A percentile compares a stretch with the other conserved stretches of the same genome.
These are phyloP conservation scores for Oryza glaberrima DNA, from an alignment of 176 grass and related monocot genomes.

Conservation along the genomic window DNA sequence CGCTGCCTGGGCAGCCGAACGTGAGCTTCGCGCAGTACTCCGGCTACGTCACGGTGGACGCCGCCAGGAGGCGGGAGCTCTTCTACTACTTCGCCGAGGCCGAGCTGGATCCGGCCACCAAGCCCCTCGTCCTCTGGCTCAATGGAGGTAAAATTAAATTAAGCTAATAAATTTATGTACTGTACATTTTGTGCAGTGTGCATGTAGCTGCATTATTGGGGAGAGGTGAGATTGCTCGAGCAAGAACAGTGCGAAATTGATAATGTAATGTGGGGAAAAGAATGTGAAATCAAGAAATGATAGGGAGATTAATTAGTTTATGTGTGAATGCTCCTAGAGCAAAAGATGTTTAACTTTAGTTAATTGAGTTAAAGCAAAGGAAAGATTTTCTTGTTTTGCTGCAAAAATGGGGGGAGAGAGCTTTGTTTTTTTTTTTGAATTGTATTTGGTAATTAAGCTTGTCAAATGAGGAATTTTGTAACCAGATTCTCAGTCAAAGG, in stretches of 20 bases:
- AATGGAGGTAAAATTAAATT: constrained; percentile 73
- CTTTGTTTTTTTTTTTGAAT: neutral
- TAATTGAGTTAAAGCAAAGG: neutral
- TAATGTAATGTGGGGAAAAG: neutral
- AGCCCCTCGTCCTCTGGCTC: constrained; percentile 96
- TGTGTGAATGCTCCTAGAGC: constrained; percentile 9
- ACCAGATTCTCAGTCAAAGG: neutral
- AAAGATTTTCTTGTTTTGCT: neutral
- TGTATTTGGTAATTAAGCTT: neutral
- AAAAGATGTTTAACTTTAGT: constrained; percentile 18
- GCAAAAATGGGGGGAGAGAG: neutral
- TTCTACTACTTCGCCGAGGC: constrained; percentile 98
- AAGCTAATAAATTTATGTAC: neutral
- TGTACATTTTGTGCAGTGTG: constrained; percentile 1
- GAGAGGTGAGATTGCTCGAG: neutral
- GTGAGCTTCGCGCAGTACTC: constrained; percentile 85
- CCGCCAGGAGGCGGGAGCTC: constrained; percentile 61
- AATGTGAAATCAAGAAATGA: neutral
- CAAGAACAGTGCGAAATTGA: neutral
- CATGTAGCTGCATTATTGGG: constrained; percentile 36
- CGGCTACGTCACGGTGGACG: constrained; percentile 83
- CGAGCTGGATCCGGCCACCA: constrained; percentile 74
- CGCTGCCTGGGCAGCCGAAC: constrained; percentile 78
- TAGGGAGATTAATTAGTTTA: constrained; percentile 2
- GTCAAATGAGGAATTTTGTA: neutral